Conservation (phyloP, 2,329 filamentous ascomycete species). For the Calonectria pseudoturangicola region DNA sequence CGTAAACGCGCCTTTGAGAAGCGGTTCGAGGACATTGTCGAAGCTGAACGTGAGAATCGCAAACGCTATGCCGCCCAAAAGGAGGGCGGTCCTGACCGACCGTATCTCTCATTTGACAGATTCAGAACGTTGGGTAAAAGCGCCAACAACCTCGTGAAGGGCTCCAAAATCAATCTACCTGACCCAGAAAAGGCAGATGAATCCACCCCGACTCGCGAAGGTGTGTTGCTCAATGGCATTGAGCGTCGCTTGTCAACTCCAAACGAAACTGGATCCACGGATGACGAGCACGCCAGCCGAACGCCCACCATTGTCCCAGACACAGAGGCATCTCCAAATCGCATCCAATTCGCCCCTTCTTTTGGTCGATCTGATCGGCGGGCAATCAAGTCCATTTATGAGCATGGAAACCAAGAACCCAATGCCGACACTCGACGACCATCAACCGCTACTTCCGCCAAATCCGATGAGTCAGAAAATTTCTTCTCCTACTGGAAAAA, state of each 20-base stretch:
- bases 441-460: slow-evolving; percentile 47
- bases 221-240: slow-evolving; percentile 14
- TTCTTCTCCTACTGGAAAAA: slow-evolving; percentile 56
- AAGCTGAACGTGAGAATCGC: slow-evolving; percentile 60
- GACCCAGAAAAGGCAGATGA: slow-evolving; percentile 10
- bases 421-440: slow-evolving; percentile 35
- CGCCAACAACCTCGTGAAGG: slow-evolving; percentile 19
- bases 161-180: slow-evolving; percentile 12
- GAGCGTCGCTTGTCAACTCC: slow-evolving; percentile 48
- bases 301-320: slow-evolving; percentile 48
- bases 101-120: slow-evolving; percentile 49
- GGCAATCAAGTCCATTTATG: slow-evolving; percentile 48
- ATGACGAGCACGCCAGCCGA: slow-evolving; percentile 50
- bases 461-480: slow-evolving; percentile 53
- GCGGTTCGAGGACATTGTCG: slow-evolving; percentile 73
- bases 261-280: slow-evolving; percentile 44
- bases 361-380: slow-evolving; percentile 36
- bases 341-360: slow-evolving; percentile 47
- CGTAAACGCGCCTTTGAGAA: slow-evolving; percentile 78
- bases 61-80: slow-evolving; percentile 43
- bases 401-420: slow-evolving; percentile 38
- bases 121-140: slow-evolving; percentile 43
- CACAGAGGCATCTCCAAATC: slow-evolving; percentile 39
- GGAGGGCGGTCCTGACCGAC: slow-evolving; percentile 37
- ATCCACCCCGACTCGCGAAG: neutral